phyloP scores from a whole-genome alignment of 192 early-diverging fungal genomes.

The Chytriomyces sp. region DNA sequence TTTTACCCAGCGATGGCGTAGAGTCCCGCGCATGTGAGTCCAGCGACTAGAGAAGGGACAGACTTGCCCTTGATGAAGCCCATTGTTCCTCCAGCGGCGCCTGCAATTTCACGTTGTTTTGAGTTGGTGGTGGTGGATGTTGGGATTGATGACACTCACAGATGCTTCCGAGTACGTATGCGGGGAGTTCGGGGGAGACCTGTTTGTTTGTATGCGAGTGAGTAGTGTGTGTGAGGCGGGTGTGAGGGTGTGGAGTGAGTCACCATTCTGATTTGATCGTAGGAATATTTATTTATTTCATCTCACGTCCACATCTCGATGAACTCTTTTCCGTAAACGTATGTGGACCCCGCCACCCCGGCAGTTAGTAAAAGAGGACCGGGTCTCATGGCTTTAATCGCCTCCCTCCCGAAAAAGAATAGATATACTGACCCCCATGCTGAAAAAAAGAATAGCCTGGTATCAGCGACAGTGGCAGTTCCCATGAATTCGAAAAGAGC shows the following conservation, averaged over 20 bases:
- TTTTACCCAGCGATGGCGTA: slow-evolving; percentile 50
- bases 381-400: background rate
- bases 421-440: slow-evolving; percentile 32
- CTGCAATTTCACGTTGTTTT: slow-evolving; percentile 24
- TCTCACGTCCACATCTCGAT: no score
- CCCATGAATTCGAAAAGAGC: no score
- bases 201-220: background rate
- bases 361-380: slow-evolving; percentile 25
- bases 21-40: slow-evolving; percentile 48
- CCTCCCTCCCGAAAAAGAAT: slow-evolving; percentile 18
- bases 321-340: slow-evolving; percentile 31
- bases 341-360: slow-evolving; percentile 9
- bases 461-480: no score
- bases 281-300: no score
- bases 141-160: background rate
- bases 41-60: slow-evolving; percentile 55
- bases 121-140: background rate
- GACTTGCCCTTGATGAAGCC: slow-evolving; percentile 48
- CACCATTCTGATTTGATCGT: no score
- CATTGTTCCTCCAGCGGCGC: slow-evolving; percentile 53
- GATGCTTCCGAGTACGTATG: slow-evolving; percentile 17
- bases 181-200: slow-evolving; percentile 13
- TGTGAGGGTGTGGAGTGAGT: background rate
- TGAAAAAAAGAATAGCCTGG: background rate
- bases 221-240: background rate